Conservation (phyloP, 139 green algal genomes). For the Asterochloris erici region DNA sequence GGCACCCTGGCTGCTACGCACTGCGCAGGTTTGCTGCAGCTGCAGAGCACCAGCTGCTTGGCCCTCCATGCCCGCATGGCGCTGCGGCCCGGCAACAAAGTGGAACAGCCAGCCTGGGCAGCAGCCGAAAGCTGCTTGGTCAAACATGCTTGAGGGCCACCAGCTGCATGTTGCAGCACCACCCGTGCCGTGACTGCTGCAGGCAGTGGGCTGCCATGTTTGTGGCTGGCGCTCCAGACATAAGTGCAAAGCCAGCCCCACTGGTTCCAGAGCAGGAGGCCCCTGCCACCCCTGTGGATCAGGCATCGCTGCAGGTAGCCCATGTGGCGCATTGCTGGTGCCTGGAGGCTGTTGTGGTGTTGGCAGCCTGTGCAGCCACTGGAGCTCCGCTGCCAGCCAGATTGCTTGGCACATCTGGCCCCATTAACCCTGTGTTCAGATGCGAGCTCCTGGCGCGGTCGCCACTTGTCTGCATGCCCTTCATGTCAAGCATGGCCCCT, state of each 20-base stretch:
- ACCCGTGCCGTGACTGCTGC: not conserved
- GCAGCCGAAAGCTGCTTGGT: not conserved
- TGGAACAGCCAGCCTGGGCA: constrained; percentile 47
- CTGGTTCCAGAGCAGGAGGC: not conserved
- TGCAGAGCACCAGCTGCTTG: not conserved
- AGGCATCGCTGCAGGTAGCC: not conserved
- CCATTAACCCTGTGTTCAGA: not conserved
- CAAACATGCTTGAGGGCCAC: not conserved
- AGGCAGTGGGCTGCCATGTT: constrained; percentile 67
- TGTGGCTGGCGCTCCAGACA: constrained; percentile 20
- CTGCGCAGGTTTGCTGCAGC: not conserved
- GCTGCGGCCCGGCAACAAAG: constrained; percentile 12
- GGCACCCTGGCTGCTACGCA: not conserved
- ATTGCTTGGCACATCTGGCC: not conserved
- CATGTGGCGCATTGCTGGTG: not conserved
- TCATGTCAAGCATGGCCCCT: not conserved
- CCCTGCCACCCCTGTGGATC: not conserved
- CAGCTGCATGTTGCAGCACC: not conserved
- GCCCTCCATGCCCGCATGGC: not conserved
- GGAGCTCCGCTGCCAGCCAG: not conserved
- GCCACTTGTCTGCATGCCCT: not conserved
- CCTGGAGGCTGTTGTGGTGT: not conserved
- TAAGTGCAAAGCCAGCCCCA: not conserved
- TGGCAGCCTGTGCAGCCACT: not conserved
- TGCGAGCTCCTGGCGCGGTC: too few species aligned